Evolutionary conservation across 257 asterid species (phyloP).

Genomic region (Mitragyna speciosa): DNA sequence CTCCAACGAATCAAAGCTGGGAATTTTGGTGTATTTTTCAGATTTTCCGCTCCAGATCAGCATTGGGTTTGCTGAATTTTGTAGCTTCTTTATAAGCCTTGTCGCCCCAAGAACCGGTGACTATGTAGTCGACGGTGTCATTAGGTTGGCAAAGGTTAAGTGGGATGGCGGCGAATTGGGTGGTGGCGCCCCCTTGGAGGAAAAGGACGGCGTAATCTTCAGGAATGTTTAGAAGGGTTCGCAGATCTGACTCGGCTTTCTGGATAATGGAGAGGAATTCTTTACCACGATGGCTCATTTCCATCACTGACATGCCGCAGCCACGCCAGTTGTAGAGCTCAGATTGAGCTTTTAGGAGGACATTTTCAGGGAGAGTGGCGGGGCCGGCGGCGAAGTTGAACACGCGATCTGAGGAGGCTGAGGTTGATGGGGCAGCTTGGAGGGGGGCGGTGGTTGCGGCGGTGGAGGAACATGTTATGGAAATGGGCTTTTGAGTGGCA

Average conservation of each 20-base stretch:
- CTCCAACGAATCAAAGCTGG: conserved; percentile 51
- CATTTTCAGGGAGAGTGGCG: conserved; percentile 83
- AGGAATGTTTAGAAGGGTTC: conserved; percentile 62
- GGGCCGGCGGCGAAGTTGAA: conserved; percentile 98
- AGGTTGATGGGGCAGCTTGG: conserved; percentile 40
- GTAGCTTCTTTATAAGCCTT: conserved; percentile 78
- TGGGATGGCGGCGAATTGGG: conserved; percentile 73
- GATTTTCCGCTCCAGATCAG: conserved; percentile 84
- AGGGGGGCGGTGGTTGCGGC: conserved; percentile 31
- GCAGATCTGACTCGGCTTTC: conserved; percentile 87
- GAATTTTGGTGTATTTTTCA: conserved; percentile 75
- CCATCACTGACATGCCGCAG: conserved; percentile 96
- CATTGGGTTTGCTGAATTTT: conserved; percentile 65
- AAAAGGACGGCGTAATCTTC: conserved; percentile 73
- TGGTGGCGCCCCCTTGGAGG: conserved; percentile 99
- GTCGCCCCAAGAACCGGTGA: conserved; percentile 98
- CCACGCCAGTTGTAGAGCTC: conserved; percentile 86
- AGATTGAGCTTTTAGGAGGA: conserved; percentile 76
- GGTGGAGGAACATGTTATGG: conserved; percentile 55
- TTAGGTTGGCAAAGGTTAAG: conserved; percentile 67
- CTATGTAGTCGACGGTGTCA: conserved; percentile 64
- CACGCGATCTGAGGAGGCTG: conserved; percentile 67
- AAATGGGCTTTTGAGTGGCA: conserved; percentile 24
- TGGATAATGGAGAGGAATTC: conserved; percentile 84
- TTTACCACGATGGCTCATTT: conserved; percentile 98